These are phyloP conservation scores for Chaetomiaceae sp. DNA, from an alignment of 2,329 filamentous ascomycete species.

Conservation along the genomic window DNA sequence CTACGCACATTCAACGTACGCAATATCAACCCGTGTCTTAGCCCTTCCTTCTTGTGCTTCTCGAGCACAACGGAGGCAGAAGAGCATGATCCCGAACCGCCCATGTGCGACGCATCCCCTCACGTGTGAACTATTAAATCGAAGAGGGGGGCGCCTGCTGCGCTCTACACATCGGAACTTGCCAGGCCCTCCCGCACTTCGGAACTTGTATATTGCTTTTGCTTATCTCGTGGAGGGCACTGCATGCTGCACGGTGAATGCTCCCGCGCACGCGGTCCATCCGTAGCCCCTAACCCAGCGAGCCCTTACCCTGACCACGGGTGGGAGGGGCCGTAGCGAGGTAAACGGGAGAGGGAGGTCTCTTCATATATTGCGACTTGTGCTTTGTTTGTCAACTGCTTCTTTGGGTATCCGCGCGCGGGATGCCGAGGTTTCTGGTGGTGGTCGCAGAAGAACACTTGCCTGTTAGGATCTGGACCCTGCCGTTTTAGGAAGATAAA, in stretches of 20 bases:
- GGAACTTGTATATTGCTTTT: conserved; percentile 3
- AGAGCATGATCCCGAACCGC: too few species aligned
- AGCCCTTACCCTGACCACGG: too few species aligned
- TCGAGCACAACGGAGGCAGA: background rate
- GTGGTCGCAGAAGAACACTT: background rate
- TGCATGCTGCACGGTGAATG: background rate
- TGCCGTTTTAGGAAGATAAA: background rate
- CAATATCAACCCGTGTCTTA: conserved; percentile 3
- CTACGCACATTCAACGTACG: background rate
- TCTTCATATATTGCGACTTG: background rate
- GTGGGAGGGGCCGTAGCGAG: background rate
- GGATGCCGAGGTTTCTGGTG: background rate
- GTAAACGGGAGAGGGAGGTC: background rate
- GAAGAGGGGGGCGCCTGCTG: too few species aligned
- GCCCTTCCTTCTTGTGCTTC: background rate
- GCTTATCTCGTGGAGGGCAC: background rate
- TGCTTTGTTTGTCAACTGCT: background rate
- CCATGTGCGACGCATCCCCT: too few species aligned
- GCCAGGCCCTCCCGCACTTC: background rate
- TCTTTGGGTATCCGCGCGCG: background rate
- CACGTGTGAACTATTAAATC: too few species aligned
- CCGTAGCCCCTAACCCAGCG: background rate
- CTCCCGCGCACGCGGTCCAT: background rate
- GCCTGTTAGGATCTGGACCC: background rate
- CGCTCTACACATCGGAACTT: background rate